Conservation (phyloP, 1,284 basidiomycete genomes). For the Trichosporon ovoides region DNA sequence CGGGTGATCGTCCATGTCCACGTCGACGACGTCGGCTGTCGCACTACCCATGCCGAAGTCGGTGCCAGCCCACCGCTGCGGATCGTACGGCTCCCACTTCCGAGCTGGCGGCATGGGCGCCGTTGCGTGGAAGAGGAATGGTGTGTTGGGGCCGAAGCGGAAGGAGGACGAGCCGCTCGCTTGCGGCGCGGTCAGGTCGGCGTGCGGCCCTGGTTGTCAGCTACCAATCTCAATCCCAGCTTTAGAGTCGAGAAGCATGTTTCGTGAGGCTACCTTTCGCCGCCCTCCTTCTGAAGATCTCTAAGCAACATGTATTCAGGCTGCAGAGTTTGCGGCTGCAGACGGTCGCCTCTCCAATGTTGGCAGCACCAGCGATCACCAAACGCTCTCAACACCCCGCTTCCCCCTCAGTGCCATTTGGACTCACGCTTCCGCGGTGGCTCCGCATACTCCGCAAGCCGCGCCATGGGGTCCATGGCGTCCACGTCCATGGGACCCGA, state of each 20-base stretch:
- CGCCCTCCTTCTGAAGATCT: no score
- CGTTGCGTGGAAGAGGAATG: conserved; percentile 30
- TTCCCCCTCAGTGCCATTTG: no score
- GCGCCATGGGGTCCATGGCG: conserved; percentile 21
- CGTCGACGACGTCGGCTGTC: conserved; percentile 23
- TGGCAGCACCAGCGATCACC: no score
- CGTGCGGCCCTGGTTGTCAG: conserved; percentile 34
- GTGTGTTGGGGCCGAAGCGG: conserved; percentile 28
- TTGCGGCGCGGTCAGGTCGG: conserved; percentile 25
- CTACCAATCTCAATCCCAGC: neutral
- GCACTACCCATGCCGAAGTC: conserved; percentile 23
- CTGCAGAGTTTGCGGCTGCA: no score
- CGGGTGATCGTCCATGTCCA: conserved; percentile 26
- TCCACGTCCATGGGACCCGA: conserved; percentile 45
- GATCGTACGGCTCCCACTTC: conserved; percentile 32
- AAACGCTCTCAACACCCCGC: no score
- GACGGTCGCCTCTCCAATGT: no score
- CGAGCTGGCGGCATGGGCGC: conserved; percentile 20
- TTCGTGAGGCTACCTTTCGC: no score
- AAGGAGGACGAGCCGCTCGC: conserved; percentile 9
- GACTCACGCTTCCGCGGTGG: conserved; percentile 43
- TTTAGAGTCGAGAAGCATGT: no score
- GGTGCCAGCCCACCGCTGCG: conserved; percentile 31
- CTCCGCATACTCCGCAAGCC: conserved; percentile 32
- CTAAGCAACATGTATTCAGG: no score